Evolutionary conservation across 2,329 filamentous ascomycete genomes (phyloP), one percentile per base, ranked within the genome.

Genomic region (Pestalotiopsis fici): DNA sequence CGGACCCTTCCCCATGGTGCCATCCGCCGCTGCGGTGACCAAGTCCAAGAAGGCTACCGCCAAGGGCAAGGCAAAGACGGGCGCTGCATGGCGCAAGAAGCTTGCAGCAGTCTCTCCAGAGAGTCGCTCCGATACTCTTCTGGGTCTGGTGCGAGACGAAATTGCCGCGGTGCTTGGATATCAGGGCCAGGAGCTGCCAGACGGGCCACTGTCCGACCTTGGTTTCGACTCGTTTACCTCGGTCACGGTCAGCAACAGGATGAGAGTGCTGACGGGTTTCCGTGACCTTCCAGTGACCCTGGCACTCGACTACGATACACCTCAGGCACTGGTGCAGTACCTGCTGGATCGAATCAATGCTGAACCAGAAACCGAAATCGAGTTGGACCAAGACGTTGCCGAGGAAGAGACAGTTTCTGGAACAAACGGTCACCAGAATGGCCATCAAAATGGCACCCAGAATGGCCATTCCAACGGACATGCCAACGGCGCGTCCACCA

Each of bases 221-320:
- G 60, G 60, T 12, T 63, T 63, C 39, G 60, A 63, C 37, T 63
- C 60, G 18, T 63, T 63, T 50, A 63, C 60, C 43, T 63, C 60
- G 15, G 60, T 63, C 37, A 63, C 60, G 15, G 23, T 63, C 60
- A 63, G 60, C n/a, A 63, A 47, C 39, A 50, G 60, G 25, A 50
- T 63, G 35, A 54, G 60, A 15, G 60, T 63, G 21, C 23, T 63
- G 21, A 50, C 60, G 15, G 60, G 60, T 13, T 65, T 65, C 43
- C 28, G 63, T 65, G 47, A 65, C 63, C 63, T 65, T 47, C 27
- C 47, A 25, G 63, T 65, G 28, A 65, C 63, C 37, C 47, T 65
- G 47, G 63, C 63, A 9, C 63, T 65, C 23, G 63, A 65, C 37
- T 65, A 65, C 57, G 63, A 65, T 57, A 57, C 63, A n/a, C 54